Evolutionary conservation across 2,329 filamentous ascomycete species (phyloP), one percentile per base, ranked within the genome.

Genomic region (Aspergillus texensis): DNA sequence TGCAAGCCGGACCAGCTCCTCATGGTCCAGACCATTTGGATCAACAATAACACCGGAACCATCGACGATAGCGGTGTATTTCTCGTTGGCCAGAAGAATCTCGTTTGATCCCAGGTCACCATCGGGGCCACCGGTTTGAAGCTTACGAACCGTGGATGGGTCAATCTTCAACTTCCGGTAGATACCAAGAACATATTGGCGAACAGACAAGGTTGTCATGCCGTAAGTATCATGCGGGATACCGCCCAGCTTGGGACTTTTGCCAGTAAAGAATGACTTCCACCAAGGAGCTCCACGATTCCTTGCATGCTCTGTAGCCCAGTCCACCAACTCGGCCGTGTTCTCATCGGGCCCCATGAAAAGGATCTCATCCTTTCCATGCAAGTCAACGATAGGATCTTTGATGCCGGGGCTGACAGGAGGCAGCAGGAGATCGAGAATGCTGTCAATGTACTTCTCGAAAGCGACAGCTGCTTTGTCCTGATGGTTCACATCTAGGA

Each of bases 221-320:
- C 95, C 95, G 75, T 99, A 99, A 46, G 85, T 82, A 77, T 99
- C 95, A 79, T 99, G 95, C 43, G 95, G 95, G 70, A 99, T 99
- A 75, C 95, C 95, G 67, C 95, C 95, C 16, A 99, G 86, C 80
- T 91, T 95, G 59, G 93, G 95, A 71, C 93, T 97, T 86, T 99
- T 99, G 74, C 95, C 95, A 2, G 95, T 99, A 85, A 99, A 99
- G 87, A 99, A 99, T 0, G 95, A 99, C 85, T 99, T 99, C 95
- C 95, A 99, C 93, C 94, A 99, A 32, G 93, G 93, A 5, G 95
- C 95, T 53, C 93, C 93, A 71, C 95, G 89, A 65, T 83, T 83
- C 58, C 93, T 88, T 65, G 95, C 95, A 78, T 99, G 95, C 79
- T 95, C 90, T 1, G 95, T 99, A n/a, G 95, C 95, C 95, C 95